These are phyloP conservation scores for Stephania cephalantha DNA, from an alignment of 164 flowering plant species.

Conservation along the genomic window DNA sequence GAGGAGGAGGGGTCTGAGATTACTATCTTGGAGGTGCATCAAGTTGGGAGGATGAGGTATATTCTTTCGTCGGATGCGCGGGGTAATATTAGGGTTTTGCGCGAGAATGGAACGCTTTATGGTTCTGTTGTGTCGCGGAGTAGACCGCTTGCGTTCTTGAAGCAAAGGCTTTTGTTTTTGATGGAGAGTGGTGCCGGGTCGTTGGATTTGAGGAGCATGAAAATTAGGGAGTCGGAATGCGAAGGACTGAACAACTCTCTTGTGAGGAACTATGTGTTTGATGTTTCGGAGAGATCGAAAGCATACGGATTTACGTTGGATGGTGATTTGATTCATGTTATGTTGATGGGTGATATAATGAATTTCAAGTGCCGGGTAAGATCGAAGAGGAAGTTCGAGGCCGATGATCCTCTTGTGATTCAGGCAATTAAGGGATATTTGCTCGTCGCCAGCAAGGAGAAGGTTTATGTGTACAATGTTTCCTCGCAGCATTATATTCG, in stretches of 20 bases:
- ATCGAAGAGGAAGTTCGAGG: conserved; percentile 66
- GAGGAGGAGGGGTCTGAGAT: conserved; percentile 35
- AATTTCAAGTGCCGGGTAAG: conserved; percentile 93
- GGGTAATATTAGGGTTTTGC: conserved; percentile 61
- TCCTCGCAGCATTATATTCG: conserved; percentile 75
- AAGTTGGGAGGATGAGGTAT: conserved; percentile 70
- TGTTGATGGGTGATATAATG: conserved; percentile 70
- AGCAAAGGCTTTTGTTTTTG: conserved; percentile 84
- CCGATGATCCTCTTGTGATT: conserved; percentile 53
- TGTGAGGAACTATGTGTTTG: conserved; percentile 67
- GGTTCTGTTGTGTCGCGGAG: conserved; percentile 53
- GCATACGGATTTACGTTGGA: conserved; percentile 86
- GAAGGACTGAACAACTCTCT: conserved; percentile 77
- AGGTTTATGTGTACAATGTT: conserved; percentile 71
- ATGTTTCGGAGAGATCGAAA: conserved; percentile 75
- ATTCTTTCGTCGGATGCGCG: conserved; percentile 47
- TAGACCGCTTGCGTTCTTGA: conserved; percentile 75
- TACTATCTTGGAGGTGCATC: conserved; percentile 71
- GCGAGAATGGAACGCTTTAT: conserved; percentile 59
- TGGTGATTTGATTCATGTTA: conserved; percentile 72
- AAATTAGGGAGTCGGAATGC: conserved; percentile 67
- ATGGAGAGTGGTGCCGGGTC: conserved; percentile 91
- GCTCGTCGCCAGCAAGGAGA: conserved; percentile 53
- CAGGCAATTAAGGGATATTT: conserved; percentile 84
- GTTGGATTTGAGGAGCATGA: conserved; percentile 85